phyloP scores from a whole-genome alignment of 1,284 basidiomycete species.

The Ustilago shanxiensis region DNA sequence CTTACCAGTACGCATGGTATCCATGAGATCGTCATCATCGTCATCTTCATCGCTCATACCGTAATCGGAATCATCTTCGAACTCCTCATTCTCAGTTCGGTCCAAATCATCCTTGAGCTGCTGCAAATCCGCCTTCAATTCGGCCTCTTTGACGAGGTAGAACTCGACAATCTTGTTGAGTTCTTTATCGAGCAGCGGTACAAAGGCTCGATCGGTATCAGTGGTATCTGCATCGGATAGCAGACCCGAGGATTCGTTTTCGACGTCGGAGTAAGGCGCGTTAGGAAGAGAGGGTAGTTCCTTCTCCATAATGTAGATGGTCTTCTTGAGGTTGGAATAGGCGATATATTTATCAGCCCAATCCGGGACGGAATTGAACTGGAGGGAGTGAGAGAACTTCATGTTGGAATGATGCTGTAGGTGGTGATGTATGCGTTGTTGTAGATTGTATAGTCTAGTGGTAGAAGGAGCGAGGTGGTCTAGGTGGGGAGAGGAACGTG shows the following conservation, averaged over 20 bases:
- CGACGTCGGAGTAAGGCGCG: conserved; percentile 46
- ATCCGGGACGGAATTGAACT: conserved; percentile 92
- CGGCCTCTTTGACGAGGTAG: conserved; percentile 76
- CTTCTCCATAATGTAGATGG: conserved; percentile 68
- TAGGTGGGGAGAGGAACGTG: conserved; percentile 5
- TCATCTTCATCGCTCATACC: conserved; percentile 73
- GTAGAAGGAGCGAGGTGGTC: neutral
- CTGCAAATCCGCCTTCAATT: conserved; percentile 70
- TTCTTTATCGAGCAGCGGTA: conserved; percentile 81
- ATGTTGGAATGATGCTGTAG: conserved; percentile 28
- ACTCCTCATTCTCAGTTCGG: conserved; percentile 57
- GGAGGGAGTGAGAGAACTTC: conserved; percentile 77
- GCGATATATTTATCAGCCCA: conserved; percentile 93
- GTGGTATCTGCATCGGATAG: conserved; percentile 42
- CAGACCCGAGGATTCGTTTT: conserved; percentile 63
- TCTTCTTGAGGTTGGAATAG: conserved; percentile 69
- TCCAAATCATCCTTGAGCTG: conserved; percentile 58
- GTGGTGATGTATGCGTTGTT: conserved; percentile 21
- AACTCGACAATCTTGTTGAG: conserved; percentile 85
- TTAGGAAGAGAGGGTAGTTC: conserved; percentile 47
- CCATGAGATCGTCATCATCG: conserved; percentile 67
- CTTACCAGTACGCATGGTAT: conserved; percentile 52
- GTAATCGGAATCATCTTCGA: conserved; percentile 78
- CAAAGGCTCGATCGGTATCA: conserved; percentile 63
- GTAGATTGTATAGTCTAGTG: conserved; percentile 17